Percentiles rank a stretch among this genome's conserved stretches.
Conservation (phyloP, 768 basidiomycete genomes). For the Mycena capillaripes region DNA sequence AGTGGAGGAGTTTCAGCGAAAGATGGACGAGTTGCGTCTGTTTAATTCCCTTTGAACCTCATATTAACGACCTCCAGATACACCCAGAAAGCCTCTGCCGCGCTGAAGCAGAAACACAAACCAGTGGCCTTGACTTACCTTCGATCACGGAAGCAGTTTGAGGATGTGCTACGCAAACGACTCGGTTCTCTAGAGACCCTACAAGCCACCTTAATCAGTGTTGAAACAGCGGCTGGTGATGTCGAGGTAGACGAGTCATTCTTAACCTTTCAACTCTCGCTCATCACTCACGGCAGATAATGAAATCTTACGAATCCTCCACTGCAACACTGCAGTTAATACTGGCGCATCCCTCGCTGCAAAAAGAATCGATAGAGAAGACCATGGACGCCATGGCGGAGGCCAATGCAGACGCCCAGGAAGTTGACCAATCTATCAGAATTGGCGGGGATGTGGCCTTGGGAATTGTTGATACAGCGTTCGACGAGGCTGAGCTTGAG, state of each 20-base stretch:
- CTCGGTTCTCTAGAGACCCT: constrained; percentile 81
- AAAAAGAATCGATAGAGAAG: constrained; percentile 82
- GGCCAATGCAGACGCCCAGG: constrained; percentile 84
- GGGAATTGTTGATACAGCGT: constrained; percentile 63
- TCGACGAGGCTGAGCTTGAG: constrained; percentile 66
- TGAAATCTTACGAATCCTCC: constrained; percentile 89
- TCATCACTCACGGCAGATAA: constrained; percentile 67
- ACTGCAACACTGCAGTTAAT: constrained; percentile 82
- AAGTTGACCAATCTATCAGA: constrained; percentile 84
- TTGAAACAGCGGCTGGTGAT: constrained; percentile 92
- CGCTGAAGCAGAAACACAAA: constrained; percentile 80
- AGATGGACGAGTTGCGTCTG: constrained; percentile 77
- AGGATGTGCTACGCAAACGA: constrained; percentile 83
- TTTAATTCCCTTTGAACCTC: constrained; percentile 1
- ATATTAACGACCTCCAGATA: constrained; percentile 59
- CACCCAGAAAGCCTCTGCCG: constrained; percentile 72
- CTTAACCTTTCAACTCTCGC: background rate
- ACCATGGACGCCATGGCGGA: constrained; percentile 92
- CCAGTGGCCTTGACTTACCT: constrained; percentile 81
- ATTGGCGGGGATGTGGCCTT: constrained; percentile 75
- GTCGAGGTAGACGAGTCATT: constrained; percentile 72
- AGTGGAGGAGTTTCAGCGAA: constrained; percentile 74
- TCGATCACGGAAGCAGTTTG: constrained; percentile 85
- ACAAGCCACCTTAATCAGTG: constrained; percentile 80
- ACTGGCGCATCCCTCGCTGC: constrained; percentile 84